Conservation (phyloP, 805 yeast genomes). For the Monosporozyma solicola region DNA sequence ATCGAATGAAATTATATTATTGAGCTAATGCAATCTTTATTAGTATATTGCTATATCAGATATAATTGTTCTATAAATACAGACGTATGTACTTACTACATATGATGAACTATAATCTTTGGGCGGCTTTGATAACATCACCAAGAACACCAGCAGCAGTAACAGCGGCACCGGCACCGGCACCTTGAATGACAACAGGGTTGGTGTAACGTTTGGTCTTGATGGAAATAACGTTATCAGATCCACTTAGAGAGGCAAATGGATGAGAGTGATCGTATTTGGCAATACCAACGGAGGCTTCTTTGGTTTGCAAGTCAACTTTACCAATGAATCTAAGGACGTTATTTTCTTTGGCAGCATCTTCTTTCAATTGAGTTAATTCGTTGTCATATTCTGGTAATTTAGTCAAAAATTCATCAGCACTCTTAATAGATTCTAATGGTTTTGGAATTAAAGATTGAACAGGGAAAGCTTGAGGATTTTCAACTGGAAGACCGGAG, state of each 20-base stretch:
- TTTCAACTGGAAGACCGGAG: constrained; percentile 74
- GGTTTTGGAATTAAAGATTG: constrained; percentile 86
- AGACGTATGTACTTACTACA: too few species aligned
- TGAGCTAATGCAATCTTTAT: too few species aligned
- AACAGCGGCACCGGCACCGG: constrained; percentile 81
- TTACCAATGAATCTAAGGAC: constrained; percentile 91
- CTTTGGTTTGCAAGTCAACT: constrained; percentile 63
- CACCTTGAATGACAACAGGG: constrained; percentile 95
- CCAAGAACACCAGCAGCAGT: constrained; percentile 89
- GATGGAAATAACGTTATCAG: constrained; percentile 91
- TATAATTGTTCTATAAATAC: too few species aligned
- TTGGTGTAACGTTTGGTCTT: constrained; percentile 85
- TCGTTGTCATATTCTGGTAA: constrained; percentile 79
- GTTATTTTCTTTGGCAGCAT: constrained; percentile 74
- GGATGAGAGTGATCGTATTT: constrained; percentile 87
- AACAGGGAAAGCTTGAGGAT: constrained; percentile 89
- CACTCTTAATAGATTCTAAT: constrained; percentile 63
- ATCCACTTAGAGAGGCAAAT: constrained; percentile 89
- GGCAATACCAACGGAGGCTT: constrained; percentile 78
- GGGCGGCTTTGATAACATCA: constrained; percentile 85
- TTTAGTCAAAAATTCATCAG: constrained; percentile 68
- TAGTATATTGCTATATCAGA: too few species aligned
- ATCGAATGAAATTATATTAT: too few species aligned
- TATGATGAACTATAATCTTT: constrained; percentile 41
- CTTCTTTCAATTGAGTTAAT: constrained; percentile 64